Evolutionary conservation across 2,329 filamentous ascomycete species (phyloP), one percentile per base, ranked within the genome.

Genomic region (Penicillium sclerotiorum): DNA sequence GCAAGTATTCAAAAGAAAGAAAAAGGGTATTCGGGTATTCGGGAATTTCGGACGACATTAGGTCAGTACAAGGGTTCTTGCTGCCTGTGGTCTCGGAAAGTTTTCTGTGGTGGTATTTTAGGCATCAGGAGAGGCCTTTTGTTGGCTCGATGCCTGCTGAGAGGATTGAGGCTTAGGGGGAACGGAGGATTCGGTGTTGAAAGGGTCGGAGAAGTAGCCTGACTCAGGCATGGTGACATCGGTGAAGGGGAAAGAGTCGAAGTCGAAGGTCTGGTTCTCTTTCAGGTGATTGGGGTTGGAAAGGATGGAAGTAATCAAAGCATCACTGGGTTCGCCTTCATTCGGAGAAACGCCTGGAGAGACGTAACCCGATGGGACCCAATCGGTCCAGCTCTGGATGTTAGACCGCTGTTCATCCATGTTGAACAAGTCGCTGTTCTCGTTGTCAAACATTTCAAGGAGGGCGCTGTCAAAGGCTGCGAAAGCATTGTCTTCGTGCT

Each of bases 381-480:
- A 73, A 46, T 72, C 67, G 1, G 62, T 58, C 71, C 71, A 73
- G 54, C 43, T 54, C 57, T 11, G 50, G 49, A 37, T 52, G 55
- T 39, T 67, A 65, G 13, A 55, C n/a, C n/a, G n/a, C n/a, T n/a
- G 48, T 12, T 59, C 56, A 21, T 60, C 62, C 17, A 73, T 55
- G 32, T 69, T 64, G 32, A 67, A 61, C 1, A 62, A 55, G 36
- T 69, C 61, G 57, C 62, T n/a, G 45, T 53, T 57, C n/a, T 68
- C 59, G 17, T n/a, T n/a, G n/a, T 72, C 67, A 32, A 73, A 71
- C 21, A 73, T 73, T 47, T 72, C 66, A 33, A 71, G 60, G 9
- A 73, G 62, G 57, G 71, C 67, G 21, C 63, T 65, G 47, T 72
- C 66, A 33, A 73, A n/a, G n/a, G n/a, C n/a, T n/a, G n/a, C n/a